Evolutionary conservation across 2,329 filamentous ascomycete species (phyloP).

Genomic region (Pseudogymnoascus sp.): DNA sequence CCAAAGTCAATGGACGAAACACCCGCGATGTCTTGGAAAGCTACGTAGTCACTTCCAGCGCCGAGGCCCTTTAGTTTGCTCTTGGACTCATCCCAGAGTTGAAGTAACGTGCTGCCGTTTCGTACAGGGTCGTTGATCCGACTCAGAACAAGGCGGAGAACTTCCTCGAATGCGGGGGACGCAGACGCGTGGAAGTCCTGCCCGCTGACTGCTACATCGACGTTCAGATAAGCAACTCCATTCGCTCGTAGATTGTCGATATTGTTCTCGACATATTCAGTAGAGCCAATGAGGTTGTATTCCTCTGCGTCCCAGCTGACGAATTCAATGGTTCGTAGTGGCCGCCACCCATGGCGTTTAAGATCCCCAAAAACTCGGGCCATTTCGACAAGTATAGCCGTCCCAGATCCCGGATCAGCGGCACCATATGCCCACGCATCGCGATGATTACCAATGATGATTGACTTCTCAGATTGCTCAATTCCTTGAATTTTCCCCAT

Average conservation of each 20-base stretch:
- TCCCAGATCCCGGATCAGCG: slow-evolving; percentile 77
- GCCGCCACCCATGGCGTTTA: slow-evolving; percentile 71
- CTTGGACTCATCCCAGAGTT: slow-evolving; percentile 64
- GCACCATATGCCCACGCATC: slow-evolving; percentile 90
- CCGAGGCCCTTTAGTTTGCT: slow-evolving; percentile 60
- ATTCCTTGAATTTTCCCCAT: slow-evolving; percentile 76
- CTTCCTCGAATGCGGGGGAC: slow-evolving; percentile 69
- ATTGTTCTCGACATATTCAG: slow-evolving; percentile 87
- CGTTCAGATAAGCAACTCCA: slow-evolving; percentile 82
- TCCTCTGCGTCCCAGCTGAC: slow-evolving; percentile 93
- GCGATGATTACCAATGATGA: slow-evolving; percentile 88
- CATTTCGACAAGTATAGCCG: slow-evolving; percentile 84
- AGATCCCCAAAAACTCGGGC: slow-evolving; percentile 78
- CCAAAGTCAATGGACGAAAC: slow-evolving; percentile 79
- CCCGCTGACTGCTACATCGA: slow-evolving; percentile 76
- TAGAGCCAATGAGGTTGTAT: slow-evolving; percentile 90
- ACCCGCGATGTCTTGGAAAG: slow-evolving; percentile 87
- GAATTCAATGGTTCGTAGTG: slow-evolving; percentile 90
- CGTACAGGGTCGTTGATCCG: slow-evolving; percentile 64
- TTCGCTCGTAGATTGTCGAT: slow-evolving; percentile 63
- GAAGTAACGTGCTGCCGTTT: slow-evolving; percentile 60
- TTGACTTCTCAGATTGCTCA: slow-evolving; percentile 73
- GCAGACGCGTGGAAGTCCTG: slow-evolving; percentile 67
- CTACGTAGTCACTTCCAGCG: slow-evolving; percentile 72
- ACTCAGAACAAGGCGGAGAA: slow-evolving; percentile 65